Evolutionary conservation across 2,329 filamentous ascomycete species (phyloP).

Genomic region (Exophiala lecanii-corni): DNA sequence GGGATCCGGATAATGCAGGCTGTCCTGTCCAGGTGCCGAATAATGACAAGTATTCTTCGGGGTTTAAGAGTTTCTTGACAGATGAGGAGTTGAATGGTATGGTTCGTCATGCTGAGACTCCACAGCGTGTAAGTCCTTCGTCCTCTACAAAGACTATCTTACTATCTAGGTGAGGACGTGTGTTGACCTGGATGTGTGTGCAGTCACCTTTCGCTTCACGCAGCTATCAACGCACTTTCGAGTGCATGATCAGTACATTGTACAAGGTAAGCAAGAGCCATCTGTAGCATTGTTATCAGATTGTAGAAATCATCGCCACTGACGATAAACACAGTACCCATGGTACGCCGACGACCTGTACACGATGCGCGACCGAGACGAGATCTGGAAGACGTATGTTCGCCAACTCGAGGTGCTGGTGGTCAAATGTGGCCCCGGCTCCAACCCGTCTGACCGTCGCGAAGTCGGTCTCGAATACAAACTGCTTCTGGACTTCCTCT

Average conservation of each 20-base stretch:
- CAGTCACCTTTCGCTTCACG: constrained; percentile 48
- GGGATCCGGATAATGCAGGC: constrained; percentile 32
- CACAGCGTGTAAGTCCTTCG: constrained; percentile 42
- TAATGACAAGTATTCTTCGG: constrained; percentile 42
- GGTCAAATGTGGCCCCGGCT: constrained; percentile 47
- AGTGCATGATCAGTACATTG: constrained; percentile 48
- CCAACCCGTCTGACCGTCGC: constrained; percentile 12
- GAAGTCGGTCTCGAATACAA: constrained; percentile 37
- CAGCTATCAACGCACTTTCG: constrained; percentile 50
- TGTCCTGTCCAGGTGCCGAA: constrained; percentile 33
- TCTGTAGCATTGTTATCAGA: constrained; percentile 3
- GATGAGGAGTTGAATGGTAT: constrained; percentile 46
- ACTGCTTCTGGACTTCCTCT: constrained; percentile 37
- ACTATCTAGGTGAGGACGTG: no score
- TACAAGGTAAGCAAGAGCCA: constrained; percentile 39
- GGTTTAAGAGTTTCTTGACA: constrained; percentile 50
- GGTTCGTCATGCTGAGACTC: constrained; percentile 45
- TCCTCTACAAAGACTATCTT: no score
- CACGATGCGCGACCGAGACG: constrained; percentile 44
- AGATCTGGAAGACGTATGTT: constrained; percentile 39
- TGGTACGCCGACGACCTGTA: constrained; percentile 45
- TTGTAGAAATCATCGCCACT: no score
- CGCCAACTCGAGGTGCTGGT: constrained; percentile 66
- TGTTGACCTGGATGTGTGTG: no score
- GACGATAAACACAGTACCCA: constrained; percentile 46